Evolutionary conservation across 2,329 filamentous ascomycete genomes (phyloP).

Genomic region (Fusarium udum): DNA sequence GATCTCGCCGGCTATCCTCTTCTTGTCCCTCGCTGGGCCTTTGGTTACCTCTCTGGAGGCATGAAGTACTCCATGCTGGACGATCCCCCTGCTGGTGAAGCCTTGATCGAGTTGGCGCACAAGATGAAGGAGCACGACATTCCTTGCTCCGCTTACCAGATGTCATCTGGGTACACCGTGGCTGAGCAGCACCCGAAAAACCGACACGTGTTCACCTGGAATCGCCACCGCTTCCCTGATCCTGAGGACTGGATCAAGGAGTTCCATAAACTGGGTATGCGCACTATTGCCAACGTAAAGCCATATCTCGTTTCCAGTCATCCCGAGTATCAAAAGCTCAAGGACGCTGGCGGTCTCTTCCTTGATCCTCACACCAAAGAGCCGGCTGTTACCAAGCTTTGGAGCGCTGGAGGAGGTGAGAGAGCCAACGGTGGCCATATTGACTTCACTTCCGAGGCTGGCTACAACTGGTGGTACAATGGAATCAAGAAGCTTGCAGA

Average conservation of each 20-base stretch:
- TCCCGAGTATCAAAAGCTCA: conserved; percentile 71
- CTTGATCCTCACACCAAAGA: conserved; percentile 62
- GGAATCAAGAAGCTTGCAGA: conserved; percentile 70
- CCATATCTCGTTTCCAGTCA: conserved; percentile 75
- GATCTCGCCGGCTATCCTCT: conserved; percentile 74
- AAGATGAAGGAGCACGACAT: conserved; percentile 73
- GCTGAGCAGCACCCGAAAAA: conserved; percentile 74
- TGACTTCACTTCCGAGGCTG: conserved; percentile 74
- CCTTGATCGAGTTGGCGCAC: conserved; percentile 67
- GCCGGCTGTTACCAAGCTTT: conserved; percentile 69
- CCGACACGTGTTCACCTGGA: conserved; percentile 76
- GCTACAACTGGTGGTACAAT: conserved; percentile 77
- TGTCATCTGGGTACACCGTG: conserved; percentile 78
- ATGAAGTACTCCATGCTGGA: conserved; percentile 64
- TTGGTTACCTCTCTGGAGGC: conserved; percentile 75
- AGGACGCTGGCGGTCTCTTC: conserved; percentile 70
- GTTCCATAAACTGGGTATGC: conserved; percentile 71
- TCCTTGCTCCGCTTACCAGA: conserved; percentile 76
- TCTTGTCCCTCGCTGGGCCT: conserved; percentile 75
- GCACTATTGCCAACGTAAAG: conserved; percentile 77
- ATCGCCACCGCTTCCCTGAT: conserved; percentile 73
- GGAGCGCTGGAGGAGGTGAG: conserved; percentile 77
- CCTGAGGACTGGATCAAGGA: conserved; percentile 70
- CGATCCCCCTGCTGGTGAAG: conserved; percentile 63
- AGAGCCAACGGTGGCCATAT: conserved; percentile 76